These are phyloP conservation scores for Sphaerulina vaccinii DNA, from an alignment of 2,329 filamentous ascomycete species.

Conservation along the genomic window DNA sequence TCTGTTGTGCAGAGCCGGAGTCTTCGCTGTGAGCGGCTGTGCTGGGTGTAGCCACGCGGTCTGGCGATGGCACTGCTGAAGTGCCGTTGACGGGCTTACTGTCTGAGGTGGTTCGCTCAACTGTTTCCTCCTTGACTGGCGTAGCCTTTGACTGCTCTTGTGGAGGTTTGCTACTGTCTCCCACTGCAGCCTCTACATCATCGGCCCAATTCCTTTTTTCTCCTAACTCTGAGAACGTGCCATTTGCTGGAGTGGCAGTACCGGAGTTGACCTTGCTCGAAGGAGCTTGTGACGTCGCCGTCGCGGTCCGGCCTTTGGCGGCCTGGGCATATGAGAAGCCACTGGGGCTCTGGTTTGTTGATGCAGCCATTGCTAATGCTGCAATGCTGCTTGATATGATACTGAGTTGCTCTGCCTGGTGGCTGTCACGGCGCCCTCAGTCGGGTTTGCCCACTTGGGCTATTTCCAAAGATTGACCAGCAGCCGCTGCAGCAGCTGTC, in stretches of 20 bases:
- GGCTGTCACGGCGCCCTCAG: constrained; percentile 24
- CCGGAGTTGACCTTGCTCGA: constrained; percentile 48
- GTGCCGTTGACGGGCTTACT: constrained; percentile 29
- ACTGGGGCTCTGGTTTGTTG: constrained; percentile 32
- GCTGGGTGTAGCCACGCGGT: constrained; percentile 55
- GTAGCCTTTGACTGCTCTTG: constrained; percentile 28
- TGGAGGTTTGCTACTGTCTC: constrained; percentile 35
- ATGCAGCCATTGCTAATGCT: constrained; percentile 29
- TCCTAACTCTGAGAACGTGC: constrained; percentile 37
- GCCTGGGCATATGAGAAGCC: constrained; percentile 92
- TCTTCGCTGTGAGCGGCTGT: constrained; percentile 62
- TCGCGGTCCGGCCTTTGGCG: constrained; percentile 71
- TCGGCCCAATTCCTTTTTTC: constrained; percentile 47
- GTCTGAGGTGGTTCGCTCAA: constrained; percentile 34
- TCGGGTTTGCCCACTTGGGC: constrained; percentile 29
- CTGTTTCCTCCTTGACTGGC: constrained; percentile 33
- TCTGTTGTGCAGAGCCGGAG: constrained; percentile 60
- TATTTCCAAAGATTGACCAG: constrained; percentile 27
- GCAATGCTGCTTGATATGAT: constrained; percentile 14
- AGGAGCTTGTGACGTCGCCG: constrained; percentile 45
- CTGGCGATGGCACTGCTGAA: constrained; percentile 51
- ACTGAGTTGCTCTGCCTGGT: constrained; percentile 5
- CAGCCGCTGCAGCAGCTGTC: constrained; percentile 23
- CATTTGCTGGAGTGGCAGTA: constrained; percentile 43
- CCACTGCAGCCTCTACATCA: constrained; percentile 46